Conservation (phyloP, 2,329 filamentous ascomycete species). For the Atkinsonella texensis region DNA sequence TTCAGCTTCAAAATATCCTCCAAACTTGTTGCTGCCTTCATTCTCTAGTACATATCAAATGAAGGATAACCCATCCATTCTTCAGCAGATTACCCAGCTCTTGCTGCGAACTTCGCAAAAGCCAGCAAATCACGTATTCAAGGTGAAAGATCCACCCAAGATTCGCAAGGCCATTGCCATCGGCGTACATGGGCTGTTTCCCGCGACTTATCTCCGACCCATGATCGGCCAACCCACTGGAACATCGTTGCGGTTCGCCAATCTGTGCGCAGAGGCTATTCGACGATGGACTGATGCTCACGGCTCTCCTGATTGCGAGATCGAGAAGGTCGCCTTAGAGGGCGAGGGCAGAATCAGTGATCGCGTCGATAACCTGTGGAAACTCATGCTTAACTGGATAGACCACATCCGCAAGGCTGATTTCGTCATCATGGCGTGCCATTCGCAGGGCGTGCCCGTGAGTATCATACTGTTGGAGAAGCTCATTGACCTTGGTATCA, state of each 20-base stretch:
- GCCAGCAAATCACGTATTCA: constrained; percentile 58
- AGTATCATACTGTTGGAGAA: constrained; percentile 87
- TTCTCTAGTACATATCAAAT: constrained; percentile 57
- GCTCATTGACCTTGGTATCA: constrained; percentile 77
- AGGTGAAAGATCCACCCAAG: constrained; percentile 54
- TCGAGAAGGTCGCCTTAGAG: constrained; percentile 89
- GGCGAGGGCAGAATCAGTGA: constrained; percentile 88
- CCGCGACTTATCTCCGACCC: constrained; percentile 72
- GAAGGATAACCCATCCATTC: constrained; percentile 55
- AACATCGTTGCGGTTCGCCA: constrained; percentile 87
- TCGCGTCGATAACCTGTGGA: constrained; percentile 86
- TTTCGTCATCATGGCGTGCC: constrained; percentile 82
- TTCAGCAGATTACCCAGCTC: constrained; percentile 52
- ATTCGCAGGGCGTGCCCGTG: constrained; percentile 92
- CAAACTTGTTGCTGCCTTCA: constrained; percentile 57
- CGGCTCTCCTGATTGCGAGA: constrained; percentile 62
- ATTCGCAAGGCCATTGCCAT: constrained; percentile 85
- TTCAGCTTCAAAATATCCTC: constrained; percentile 29
- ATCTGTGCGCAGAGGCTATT: constrained; percentile 73
- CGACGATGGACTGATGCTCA: constrained; percentile 67
- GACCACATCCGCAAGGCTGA: constrained; percentile 80
- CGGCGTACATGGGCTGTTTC: constrained; percentile 89
- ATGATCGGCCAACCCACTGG: constrained; percentile 92
- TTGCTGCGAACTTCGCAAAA: constrained; percentile 43
- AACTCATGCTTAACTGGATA: constrained; percentile 86